Evolutionary conservation across 768 basidiomycete species (phyloP).

Genomic region (Boletus vinaceobasis): DNA sequence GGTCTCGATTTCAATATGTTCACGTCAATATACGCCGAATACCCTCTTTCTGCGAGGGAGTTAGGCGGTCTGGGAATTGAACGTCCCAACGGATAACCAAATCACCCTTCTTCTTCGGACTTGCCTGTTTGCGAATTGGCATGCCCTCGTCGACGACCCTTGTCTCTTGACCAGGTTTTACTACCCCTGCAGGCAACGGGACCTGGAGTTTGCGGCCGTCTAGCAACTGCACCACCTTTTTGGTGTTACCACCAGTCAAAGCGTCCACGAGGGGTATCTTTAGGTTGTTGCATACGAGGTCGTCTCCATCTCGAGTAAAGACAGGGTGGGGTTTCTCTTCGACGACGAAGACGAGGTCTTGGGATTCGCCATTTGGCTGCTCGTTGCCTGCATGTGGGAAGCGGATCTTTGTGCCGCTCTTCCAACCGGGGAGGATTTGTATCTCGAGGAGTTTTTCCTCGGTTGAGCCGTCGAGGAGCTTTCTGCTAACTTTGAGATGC

Average conservation of each 20-base stretch:
- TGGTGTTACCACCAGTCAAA: constrained; percentile 56
- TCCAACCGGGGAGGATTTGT: constrained; percentile 85
- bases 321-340: constrained; percentile 86
- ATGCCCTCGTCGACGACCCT: constrained; percentile 77
- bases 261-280: constrained; percentile 82
- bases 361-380: constrained; percentile 57
- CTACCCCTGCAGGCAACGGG: constrained; percentile 56
- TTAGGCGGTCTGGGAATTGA: constrained; percentile 75
- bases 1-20: constrained; percentile 3
- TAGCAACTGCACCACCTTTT: constrained; percentile 60
- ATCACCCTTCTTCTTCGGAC: constrained; percentile 73
- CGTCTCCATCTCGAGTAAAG: constrained; percentile 79
- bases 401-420: constrained; percentile 90
- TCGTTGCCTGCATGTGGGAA: constrained; percentile 89
- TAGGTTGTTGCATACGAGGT: constrained; percentile 57
- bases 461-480: constrained; percentile 62
- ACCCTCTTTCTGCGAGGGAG: constrained; percentile 75
- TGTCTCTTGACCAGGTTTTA: constrained; percentile 77
- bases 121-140: constrained; percentile 83
- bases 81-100: constrained; percentile 81
- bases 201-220: constrained; percentile 80
- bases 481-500: constrained; percentile 81
- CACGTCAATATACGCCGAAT: constrained; percentile 62
- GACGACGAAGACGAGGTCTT: constrained; percentile 95
- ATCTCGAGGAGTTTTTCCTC: constrained; percentile 89